Conservation (phyloP, 257 asterid genomes). For the Craterostigma plantagineum region DNA sequence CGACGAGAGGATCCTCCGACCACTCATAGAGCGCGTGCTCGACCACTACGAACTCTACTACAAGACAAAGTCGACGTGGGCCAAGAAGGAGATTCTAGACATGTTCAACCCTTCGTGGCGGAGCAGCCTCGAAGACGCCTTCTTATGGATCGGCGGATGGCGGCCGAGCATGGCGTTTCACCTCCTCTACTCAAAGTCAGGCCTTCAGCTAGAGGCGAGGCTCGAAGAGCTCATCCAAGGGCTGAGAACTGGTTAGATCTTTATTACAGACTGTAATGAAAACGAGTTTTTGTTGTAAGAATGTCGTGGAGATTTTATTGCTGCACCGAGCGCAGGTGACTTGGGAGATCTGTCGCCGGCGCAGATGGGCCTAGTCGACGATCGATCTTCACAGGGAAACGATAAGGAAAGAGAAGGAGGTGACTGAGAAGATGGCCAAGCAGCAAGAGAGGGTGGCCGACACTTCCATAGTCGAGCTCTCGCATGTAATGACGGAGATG, state of each 20-base stretch:
- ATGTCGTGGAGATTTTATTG: too few species aligned
- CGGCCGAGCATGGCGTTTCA: conserved; percentile 65
- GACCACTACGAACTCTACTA: conserved; percentile 48
- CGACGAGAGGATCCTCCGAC: conserved; percentile 1
- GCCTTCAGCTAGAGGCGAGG: conserved; percentile 35
- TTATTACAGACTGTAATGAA: too few species aligned
- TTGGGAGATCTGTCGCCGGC: conserved; percentile 17
- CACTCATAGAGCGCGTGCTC: conserved; percentile 16
- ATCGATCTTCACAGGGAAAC: conserved; percentile 29
- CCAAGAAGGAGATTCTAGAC: conserved; percentile 13
- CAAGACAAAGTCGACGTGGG: conserved; percentile 20
- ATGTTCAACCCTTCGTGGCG: conserved; percentile 47
- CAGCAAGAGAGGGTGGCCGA: conserved; percentile 45
- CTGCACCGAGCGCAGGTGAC: conserved; percentile 17
- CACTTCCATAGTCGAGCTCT: conserved; percentile 30
- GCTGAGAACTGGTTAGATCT: background rate
- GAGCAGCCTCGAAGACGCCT: conserved; percentile 48
- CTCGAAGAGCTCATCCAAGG: conserved; percentile 28
- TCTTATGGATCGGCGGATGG: conserved; percentile 70
- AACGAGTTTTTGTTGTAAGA: too few species aligned
- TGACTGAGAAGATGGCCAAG: conserved; percentile 34
- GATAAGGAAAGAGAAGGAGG: conserved; percentile 24
- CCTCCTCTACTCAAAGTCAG: conserved; percentile 48
- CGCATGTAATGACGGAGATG: conserved; percentile 26
- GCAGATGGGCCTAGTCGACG: conserved; percentile 25